These are phyloP conservation scores for Musa acuminata DNA, from an alignment of 176 grass and related monocot genomes.

Conservation along the genomic window DNA sequence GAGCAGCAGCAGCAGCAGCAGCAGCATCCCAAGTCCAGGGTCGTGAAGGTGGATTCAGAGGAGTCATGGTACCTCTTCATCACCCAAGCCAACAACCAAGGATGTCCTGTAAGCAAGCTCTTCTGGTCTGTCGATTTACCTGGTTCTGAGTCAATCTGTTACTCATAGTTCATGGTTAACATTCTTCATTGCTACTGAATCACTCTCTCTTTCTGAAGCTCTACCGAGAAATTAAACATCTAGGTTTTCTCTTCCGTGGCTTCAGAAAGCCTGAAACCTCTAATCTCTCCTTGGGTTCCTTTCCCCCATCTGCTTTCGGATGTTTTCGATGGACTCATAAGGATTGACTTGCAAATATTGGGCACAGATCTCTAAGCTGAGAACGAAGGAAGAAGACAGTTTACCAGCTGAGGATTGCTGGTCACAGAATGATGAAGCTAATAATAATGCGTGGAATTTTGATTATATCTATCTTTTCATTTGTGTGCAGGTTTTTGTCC, in stretches of 20 bases:
- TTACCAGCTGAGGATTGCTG: background rate
- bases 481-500: slow-evolving; percentile 44
- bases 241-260: too few species aligned
- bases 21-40: slow-evolving; percentile 34
- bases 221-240: too few species aligned
- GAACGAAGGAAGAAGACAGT: background rate
- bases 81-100: slow-evolving; percentile 46
- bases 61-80: slow-evolving; percentile 60
- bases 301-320: too few species aligned
- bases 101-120: slow-evolving; percentile 37
- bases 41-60: slow-evolving; percentile 52
- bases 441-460: too few species aligned
- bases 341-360: too few species aligned
- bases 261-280: too few species aligned
- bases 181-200: too few species aligned
- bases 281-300: too few species aligned
- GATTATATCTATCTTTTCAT: background rate
- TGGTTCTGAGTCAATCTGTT: background rate
- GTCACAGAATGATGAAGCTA: background rate
- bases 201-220: too few species aligned
- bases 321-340: too few species aligned
- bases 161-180: background rate
- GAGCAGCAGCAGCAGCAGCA: too few species aligned
- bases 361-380: too few species aligned
- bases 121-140: background rate